These are phyloP conservation scores for Penicillium maclennaniae DNA, from an alignment of 495 filamentous ascomycete genomes.

Conservation along the genomic window DNA sequence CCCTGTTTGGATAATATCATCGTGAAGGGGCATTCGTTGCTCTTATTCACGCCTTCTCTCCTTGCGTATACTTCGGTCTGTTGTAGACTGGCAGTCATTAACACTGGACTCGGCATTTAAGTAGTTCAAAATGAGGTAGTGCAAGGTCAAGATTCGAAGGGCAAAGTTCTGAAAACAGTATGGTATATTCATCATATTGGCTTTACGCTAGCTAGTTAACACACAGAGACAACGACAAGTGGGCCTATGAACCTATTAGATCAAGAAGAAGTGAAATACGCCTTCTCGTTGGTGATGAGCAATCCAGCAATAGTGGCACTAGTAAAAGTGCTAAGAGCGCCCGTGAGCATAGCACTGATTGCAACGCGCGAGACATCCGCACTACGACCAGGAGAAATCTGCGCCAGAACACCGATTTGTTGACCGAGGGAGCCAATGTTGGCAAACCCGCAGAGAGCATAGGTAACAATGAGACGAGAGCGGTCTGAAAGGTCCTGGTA, in stretches of 20 bases:
- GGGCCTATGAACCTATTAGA: not conserved
- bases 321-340: constrained; percentile 74
- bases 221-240: not conserved
- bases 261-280: constrained; percentile 18
- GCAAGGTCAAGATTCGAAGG: not conserved
- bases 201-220: not conserved
- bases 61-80: not conserved
- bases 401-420: constrained; percentile 79
- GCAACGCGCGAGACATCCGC: constrained; percentile 76
- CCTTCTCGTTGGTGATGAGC: constrained; percentile 56
- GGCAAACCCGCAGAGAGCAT: constrained; percentile 70
- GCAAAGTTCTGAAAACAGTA: not conserved
- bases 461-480: constrained; percentile 69
- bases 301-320: constrained; percentile 78
- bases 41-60: not conserved
- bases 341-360: constrained; percentile 70
- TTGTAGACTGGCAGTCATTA: not conserved
- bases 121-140: not conserved
- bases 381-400: constrained; percentile 68
- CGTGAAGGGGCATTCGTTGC: not conserved
- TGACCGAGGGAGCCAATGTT: constrained; percentile 81
- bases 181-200: not conserved
- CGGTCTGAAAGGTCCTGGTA: constrained; percentile 61
- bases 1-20: not conserved
- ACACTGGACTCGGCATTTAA: not conserved